These are phyloP conservation scores for Botrytis fragariae DNA, from an alignment of 2,329 filamentous ascomycete species.

Conservation along the genomic window DNA sequence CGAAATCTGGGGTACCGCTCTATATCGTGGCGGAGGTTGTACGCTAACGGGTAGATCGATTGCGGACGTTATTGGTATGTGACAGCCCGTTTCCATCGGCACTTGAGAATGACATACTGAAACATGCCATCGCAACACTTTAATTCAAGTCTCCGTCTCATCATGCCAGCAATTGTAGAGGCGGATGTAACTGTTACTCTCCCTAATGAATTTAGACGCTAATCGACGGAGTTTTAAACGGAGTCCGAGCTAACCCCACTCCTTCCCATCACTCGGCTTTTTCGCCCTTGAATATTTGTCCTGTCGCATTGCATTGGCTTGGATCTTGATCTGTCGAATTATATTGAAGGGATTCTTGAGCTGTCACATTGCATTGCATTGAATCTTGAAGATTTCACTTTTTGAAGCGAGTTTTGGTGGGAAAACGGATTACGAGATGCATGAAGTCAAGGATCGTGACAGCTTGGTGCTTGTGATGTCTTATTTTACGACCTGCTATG, in stretches of 20 bases:
- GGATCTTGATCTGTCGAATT: no score
- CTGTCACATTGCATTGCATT: no score
- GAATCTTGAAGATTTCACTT: background rate
- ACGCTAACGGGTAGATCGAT: background rate
- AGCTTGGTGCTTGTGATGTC: background rate
- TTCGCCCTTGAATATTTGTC: background rate
- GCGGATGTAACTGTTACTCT: background rate
- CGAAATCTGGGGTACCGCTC: background rate
- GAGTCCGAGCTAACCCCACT: background rate
- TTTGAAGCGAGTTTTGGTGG: background rate
- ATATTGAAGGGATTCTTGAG: no score
- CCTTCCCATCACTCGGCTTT: background rate
- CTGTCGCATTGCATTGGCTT: background rate
- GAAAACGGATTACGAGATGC: background rate
- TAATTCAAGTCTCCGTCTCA: background rate
- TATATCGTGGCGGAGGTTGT: background rate
- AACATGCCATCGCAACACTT: background rate
- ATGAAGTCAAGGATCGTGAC: background rate
- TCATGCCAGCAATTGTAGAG: background rate
- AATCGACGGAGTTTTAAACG: background rate
- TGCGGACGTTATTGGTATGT: rapidly evolving
- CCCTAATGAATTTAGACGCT: no score
- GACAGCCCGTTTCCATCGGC: background rate
- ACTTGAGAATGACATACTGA: background rate
- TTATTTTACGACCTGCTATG: no score